Conservation (phyloP, 345 rosid genomes). For the Salix exigua region DNA sequence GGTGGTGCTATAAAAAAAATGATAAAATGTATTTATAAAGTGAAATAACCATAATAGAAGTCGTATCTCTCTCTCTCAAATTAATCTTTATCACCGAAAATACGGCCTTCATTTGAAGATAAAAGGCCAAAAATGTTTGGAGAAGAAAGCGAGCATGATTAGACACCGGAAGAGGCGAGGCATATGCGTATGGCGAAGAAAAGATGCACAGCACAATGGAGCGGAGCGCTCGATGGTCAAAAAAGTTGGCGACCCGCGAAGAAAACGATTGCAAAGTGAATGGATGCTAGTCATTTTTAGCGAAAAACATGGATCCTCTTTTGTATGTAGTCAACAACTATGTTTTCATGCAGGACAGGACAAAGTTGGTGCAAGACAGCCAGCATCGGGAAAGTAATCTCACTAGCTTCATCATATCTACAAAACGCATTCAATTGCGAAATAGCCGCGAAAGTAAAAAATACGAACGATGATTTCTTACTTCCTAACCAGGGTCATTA, state of each 20-base stretch:
- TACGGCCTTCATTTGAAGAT: slow-evolving; percentile 1
- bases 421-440: not conserved
- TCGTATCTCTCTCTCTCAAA: not conserved
- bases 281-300: slow-evolving; percentile 18
- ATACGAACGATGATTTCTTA: no score
- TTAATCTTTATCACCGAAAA: slow-evolving; percentile 20
- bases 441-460: not conserved
- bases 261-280: slow-evolving; percentile 29
- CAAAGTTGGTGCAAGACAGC: slow-evolving; percentile 13
- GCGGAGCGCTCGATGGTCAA: slow-evolving; percentile 47
- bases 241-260: slow-evolving; percentile 35
- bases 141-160: slow-evolving; percentile 26
- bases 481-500: no score
- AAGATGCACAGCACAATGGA: slow-evolving; percentile 23
- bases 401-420: not conserved
- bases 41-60: no score
- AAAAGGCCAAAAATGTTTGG: slow-evolving; percentile 17
- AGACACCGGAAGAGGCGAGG: slow-evolving; percentile 30
- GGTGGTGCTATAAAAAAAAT: no score
- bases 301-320: slow-evolving; percentile 7
- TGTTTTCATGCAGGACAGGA: slow-evolving; percentile 39
- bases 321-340: slow-evolving; percentile 39
- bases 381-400: slow-evolving; percentile 14
- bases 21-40: no score
- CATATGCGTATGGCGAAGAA: slow-evolving; percentile 17